Conservation (phyloP, 805 yeast genomes). For the Yamadazyma akitaensis region DNA sequence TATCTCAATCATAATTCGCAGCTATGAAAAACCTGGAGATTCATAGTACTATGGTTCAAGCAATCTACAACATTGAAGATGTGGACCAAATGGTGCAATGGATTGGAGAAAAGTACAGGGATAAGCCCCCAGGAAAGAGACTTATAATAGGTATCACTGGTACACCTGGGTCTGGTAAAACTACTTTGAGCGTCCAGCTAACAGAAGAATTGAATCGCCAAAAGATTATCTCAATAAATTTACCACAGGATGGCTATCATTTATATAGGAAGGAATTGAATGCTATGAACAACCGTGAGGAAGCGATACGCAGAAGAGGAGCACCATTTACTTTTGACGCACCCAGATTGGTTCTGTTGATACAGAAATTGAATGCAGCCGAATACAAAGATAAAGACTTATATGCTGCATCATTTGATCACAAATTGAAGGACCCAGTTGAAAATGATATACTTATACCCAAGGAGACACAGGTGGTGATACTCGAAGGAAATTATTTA, state of each 20-base stretch:
- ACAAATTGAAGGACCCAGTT: conserved; percentile 68
- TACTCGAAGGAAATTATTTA: conserved; percentile 77
- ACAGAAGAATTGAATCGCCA: conserved; percentile 21
- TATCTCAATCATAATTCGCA: conserved; percentile 4
- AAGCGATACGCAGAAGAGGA: conserved; percentile 68
- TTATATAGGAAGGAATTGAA: conserved; percentile 29
- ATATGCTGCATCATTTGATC: conserved; percentile 71
- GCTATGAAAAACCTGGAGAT: neutral
- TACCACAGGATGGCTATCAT: conserved; percentile 44
- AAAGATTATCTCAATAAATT: conserved; percentile 17
- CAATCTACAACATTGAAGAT: neutral
- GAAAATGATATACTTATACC: conserved; percentile 47
- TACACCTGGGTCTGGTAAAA: conserved; percentile 83
- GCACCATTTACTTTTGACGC: conserved; percentile 86
- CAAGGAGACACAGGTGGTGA: conserved; percentile 49
- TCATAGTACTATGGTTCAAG: neutral
- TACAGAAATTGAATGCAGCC: conserved; percentile 16
- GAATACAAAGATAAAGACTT: conserved; percentile 30
- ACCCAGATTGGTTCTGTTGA: conserved; percentile 23
- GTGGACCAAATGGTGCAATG: conserved; percentile 3
- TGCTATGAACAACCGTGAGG: conserved; percentile 48
- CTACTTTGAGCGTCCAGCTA: conserved; percentile 56
- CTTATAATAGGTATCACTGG: conserved; percentile 64
- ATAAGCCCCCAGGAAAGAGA: conserved; percentile 24
- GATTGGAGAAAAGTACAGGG: neutral